Evolutionary conservation across 1,284 basidiomycete genomes (phyloP), one percentile per base, ranked within the genome.

Genomic region (Cutaneotrichosporon dermatis): DNA sequence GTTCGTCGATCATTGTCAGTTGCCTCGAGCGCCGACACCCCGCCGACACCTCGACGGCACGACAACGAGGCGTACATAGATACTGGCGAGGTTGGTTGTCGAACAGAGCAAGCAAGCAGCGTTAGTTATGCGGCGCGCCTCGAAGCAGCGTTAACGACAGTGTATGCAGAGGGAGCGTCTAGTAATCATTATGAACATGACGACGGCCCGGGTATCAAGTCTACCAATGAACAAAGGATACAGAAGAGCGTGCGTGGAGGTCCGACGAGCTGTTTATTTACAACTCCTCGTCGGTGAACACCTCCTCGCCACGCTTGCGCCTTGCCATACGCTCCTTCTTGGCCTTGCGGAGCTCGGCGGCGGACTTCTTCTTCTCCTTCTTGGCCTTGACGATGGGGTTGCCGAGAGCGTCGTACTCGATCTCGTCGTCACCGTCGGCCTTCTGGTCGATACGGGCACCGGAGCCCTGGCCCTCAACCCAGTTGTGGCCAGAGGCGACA

Each of bases 401-500:
- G 63, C 93, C 92, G 85, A 96, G 89, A 40, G 94, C 94, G 78
- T 97, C 93, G 78, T 89, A 96, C 72, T 85, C 80, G 51, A 86
- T 90, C 60, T 94, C 90, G 63, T 94, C 92, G 67, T 91, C 90
- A 2, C 92, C 91, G 62, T 88, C 89, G 45, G 84, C 87, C 4
- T 83, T 86, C 85, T 92, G 90, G 84, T 95, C 93, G 70, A 96
- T 96, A 60, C 92, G 86, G 16, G 78, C 69, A 53, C 93, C 93
- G 40, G 89, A 83, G 59, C 93, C 93, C 80, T 99, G 94, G 57
- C 93, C 93, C 81, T 99, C 95, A 13, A 96, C 92, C 91, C 91
- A 95, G 84, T 94, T 92, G 84, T 97, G 94, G 66, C 95, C 95
- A 51, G 92, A 94, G 11, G 93, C 91, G 81, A 91, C 89, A 64